phyloP scores from a whole-genome alignment of 257 asterid genomes.

The Fraxinus anomala region DNA sequence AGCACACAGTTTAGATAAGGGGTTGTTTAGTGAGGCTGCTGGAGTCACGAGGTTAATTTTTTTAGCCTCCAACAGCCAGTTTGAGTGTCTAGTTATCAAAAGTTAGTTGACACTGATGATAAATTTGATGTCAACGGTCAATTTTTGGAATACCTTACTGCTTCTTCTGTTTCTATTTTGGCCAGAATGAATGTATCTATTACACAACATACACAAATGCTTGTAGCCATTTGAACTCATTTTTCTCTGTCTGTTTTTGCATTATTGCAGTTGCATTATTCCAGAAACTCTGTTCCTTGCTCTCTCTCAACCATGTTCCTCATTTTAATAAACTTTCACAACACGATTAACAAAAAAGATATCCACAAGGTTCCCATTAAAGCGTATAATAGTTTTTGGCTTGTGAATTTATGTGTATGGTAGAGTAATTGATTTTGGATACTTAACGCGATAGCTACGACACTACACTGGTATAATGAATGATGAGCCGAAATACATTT shows the following conservation, averaged over 20 bases:
- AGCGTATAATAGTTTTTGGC: background rate
- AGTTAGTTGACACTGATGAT: background rate
- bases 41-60: background rate
- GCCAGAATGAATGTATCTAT: background rate
- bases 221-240: background rate
- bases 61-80: background rate
- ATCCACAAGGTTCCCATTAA: background rate
- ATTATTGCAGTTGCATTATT: background rate
- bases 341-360: background rate
- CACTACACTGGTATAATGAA: background rate
- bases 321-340: background rate
- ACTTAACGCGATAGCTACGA: too few relatives aligned
- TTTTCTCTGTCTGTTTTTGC: background rate
- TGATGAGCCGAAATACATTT: background rate
- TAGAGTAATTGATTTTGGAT: background rate
- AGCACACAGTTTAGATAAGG: background rate
- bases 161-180: background rate
- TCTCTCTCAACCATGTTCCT: background rate
- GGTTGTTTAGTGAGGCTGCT: background rate
- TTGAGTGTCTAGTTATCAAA: background rate
- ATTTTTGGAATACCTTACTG: background rate
- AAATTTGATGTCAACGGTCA: background rate
- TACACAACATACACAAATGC: background rate
- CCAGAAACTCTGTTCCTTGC: background rate
- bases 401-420: background rate